Conservation (phyloP, 148 eudicot species). For the Euryodendron excelsum region DNA sequence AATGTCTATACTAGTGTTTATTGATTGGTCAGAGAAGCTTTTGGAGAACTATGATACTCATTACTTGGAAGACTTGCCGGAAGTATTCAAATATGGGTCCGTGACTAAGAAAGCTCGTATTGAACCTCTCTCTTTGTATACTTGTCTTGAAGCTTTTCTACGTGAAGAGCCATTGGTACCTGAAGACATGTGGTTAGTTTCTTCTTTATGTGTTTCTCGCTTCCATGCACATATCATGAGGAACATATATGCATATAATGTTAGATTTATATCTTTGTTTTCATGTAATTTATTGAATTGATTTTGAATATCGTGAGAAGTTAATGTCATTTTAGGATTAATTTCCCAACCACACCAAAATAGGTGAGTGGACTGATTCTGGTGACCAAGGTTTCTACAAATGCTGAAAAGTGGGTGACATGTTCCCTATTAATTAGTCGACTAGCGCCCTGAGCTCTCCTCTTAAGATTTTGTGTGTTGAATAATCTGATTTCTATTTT, state of each 20-base stretch:
- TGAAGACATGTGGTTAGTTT: slow-evolving; percentile 96
- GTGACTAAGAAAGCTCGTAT: slow-evolving; percentile 79
- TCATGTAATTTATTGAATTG: neutral
- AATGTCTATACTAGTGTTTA: slow-evolving; percentile 60
- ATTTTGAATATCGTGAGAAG: neutral
- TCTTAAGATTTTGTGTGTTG: neutral
- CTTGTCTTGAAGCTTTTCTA: slow-evolving; percentile 91
- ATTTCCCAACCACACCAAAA: neutral
- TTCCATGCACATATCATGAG: neutral
- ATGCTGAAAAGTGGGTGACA: neutral
- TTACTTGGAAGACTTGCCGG: slow-evolving; percentile 80
- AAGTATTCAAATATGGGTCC: slow-evolving; percentile 67
- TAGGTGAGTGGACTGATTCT: neutral
- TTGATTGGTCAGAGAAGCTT: slow-evolving; percentile 91
- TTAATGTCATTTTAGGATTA: neutral
- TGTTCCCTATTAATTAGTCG: neutral
- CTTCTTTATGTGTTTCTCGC: slow-evolving; percentile 13
- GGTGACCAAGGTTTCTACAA: neutral
- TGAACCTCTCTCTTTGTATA: slow-evolving; percentile 89
- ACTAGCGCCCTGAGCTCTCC: neutral
- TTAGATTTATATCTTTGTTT: neutral
- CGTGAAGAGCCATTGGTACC: slow-evolving; percentile 98
- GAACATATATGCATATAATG: neutral
- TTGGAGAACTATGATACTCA: slow-evolving; percentile 65
- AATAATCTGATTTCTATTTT: neutral